Conservation (phyloP, 2,329 filamentous ascomycete genomes). For the Penicillium sp. region DNA sequence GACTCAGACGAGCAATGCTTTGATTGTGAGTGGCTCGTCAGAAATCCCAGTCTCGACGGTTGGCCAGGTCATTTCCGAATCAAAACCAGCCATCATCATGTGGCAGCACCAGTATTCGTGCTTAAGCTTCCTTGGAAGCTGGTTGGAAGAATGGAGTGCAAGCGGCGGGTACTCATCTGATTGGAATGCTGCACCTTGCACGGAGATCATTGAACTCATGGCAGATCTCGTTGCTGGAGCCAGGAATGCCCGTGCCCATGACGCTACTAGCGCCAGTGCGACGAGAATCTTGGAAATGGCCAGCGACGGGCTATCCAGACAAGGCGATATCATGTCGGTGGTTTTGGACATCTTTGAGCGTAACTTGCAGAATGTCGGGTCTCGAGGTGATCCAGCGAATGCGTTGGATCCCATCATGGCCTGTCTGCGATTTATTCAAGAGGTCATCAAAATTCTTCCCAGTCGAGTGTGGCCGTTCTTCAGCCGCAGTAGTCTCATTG, state of each 20-base stretch:
- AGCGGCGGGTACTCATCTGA: constrained; percentile 50
- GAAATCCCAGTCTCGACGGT: constrained; percentile 38
- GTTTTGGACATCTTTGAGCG: constrained; percentile 81
- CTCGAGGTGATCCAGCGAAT: constrained; percentile 59
- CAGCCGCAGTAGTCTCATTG: constrained; percentile 72
- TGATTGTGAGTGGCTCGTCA: constrained; percentile 36
- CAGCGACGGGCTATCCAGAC: constrained; percentile 46
- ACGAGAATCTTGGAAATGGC: constrained; percentile 48
- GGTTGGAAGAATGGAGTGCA: constrained; percentile 48
- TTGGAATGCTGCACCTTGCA: constrained; percentile 57
- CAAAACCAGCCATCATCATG: constrained; percentile 68
- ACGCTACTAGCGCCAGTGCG: constrained; percentile 36
- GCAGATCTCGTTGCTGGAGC: constrained; percentile 60
- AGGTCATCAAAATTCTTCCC: constrained; percentile 67
- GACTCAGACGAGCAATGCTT: constrained; percentile 26
- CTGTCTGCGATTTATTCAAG: constrained; percentile 74
- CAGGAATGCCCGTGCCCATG: constrained; percentile 23
- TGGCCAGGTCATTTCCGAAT: constrained; percentile 66
- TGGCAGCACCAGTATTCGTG: constrained; percentile 74
- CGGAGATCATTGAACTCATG: constrained; percentile 70
- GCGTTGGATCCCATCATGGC: constrained; percentile 64
- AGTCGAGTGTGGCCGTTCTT: constrained; percentile 88
- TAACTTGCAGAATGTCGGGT: constrained; percentile 49
- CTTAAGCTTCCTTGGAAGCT: constrained; percentile 71
- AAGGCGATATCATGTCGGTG: constrained; percentile 69